Conservation (phyloP, 169 alveolate species). For the Babesia ovis region DNA sequence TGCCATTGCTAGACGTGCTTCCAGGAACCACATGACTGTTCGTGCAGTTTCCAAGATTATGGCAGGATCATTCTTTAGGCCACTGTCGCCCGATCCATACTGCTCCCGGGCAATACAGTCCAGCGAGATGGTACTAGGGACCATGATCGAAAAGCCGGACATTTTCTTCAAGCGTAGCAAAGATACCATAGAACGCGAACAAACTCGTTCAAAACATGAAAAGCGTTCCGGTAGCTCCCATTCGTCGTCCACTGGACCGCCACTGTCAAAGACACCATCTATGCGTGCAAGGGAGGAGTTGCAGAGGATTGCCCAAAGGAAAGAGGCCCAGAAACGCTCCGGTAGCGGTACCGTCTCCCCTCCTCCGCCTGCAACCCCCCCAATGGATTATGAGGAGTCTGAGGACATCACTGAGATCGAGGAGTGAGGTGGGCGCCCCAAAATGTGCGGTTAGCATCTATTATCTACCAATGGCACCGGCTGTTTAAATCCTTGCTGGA, state of each 20-base stretch:
- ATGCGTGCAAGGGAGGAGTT: conserved; percentile 36
- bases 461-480: too few relatives aligned
- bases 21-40: conserved; percentile 41
- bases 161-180: conserved; percentile 30
- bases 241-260: conserved; percentile 1
- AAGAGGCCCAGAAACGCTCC: background rate
- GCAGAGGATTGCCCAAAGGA: conserved; percentile 9
- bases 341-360: conserved; percentile 2
- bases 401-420: conserved; percentile 34
- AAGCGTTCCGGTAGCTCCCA: background rate
- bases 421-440: conserved; percentile 5
- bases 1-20: conserved; percentile 45
- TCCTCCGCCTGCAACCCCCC: background rate
- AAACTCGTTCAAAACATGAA: background rate
- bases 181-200: conserved; percentile 1
- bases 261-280: conserved; percentile 21
- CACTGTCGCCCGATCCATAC: conserved; percentile 52
- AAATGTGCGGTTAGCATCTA: background rate
- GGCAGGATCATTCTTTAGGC: conserved; percentile 66
- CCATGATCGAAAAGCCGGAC: conserved; percentile 65
- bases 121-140: conserved; percentile 43
- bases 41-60: conserved; percentile 39
- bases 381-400: conserved; percentile 18
- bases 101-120: conserved; percentile 24
- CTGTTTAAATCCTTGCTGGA: background rate